Conservation (phyloP, 306 rosid species). For the Cicer judaicum region DNA sequence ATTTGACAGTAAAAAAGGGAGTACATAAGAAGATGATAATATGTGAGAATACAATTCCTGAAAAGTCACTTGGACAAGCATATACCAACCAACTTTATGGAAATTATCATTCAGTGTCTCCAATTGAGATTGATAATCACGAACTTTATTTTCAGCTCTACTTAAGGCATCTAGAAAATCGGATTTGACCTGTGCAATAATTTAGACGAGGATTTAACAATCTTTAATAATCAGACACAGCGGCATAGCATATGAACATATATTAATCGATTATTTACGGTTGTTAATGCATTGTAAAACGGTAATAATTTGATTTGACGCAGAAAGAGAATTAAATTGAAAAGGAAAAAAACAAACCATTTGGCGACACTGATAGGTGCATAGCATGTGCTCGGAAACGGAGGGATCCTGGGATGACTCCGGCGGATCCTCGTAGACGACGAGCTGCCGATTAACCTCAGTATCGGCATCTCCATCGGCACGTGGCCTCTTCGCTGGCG, state of each 20-base stretch:
- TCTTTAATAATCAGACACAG: too few species aligned
- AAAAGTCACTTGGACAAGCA: constrained; percentile 19
- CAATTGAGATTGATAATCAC: constrained; percentile 64
- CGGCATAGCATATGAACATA: neutral
- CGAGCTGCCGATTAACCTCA: constrained; percentile 51
- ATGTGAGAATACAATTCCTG: neutral
- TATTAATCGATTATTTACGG: neutral
- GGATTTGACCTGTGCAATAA: constrained; percentile 69
- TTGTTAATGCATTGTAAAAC: neutral
- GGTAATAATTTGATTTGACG: neutral
- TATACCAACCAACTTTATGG: constrained; percentile 68
- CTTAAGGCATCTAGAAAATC: constrained; percentile 84
- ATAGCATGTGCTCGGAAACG: constrained; percentile 48
- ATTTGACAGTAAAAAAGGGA: constrained; percentile 29
- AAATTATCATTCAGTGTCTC: constrained; percentile 59
- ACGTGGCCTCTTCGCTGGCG: constrained; percentile 78
- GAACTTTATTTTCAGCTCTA: constrained; percentile 77
- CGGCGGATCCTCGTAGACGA: constrained; percentile 76
- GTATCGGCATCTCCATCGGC: constrained; percentile 41
- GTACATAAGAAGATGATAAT: constrained; percentile 6
- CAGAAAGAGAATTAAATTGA: neutral
- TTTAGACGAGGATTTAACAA: neutral
- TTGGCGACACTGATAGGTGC: constrained; percentile 99
- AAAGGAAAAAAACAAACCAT: constrained; percentile 64
- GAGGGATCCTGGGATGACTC: constrained; percentile 44